Base-by-base conservation (phyloP, 1,284 basidiomycete genomes). In the Rhodotorula glutinis region DNA sequence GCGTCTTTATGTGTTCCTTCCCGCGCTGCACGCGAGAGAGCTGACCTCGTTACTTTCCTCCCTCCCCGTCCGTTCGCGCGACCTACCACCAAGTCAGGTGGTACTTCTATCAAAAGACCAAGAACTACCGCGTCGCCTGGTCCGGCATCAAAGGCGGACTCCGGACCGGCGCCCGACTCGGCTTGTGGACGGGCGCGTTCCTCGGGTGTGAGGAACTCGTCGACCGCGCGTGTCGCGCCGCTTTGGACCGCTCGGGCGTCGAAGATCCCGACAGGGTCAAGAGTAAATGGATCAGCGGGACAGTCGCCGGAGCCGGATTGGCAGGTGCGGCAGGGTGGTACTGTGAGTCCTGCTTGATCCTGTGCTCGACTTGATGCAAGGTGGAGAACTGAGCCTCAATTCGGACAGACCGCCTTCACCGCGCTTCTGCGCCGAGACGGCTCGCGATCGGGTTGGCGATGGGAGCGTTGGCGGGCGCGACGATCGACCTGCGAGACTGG, bases 21-120 rank as follows among this genome's bases (percentile, higher is more conserved):
- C 3, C 53, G 9, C 25, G 1, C 33, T 3, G 25, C 53, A 23
- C 49, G 38, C 30, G 9, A n/a, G 25, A 27, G 38, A 16, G 8
- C n/a, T n/a, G n/a, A n/a, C n/a, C n/a, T n/a, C n/a, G n/a, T n/a
- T n/a, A n/a, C n/a, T n/a, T n/a, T n/a, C n/a, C n/a, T n/a, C n/a
- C n/a, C n/a, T n/a, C n/a, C n/a, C n/a, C n/a, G n/a, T n/a, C n/a
- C n/a, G n/a, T n/a, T n/a, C n/a, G n/a, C n/a, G n/a, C n/a, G n/a
- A n/a, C n/a, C n/a, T n/a, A n/a, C n/a, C n/a, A n/a, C n/a, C n/a
- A n/a, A n/a, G n/a, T n/a, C 49, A 69, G 72, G 17, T 92, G 90
- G 91, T 92, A 92, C 78, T 88, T 90, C 75, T 92, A 92, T 84
- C 88, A 90, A 78, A 92, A 92, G 82, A 91, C 90, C 51, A 92